These are phyloP conservation scores for Zea mays DNA, from an alignment of 176 grass and related monocot species.

Conservation along the genomic window Zm-B73-REFERENCE-NAM-5.0 NC_050097.1:46750501-46751000, in stretches of 20 bases:
- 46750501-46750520: conserved; percentile 32
- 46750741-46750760: not conserved
- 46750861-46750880: too few relatives aligned
- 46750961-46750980: not conserved
- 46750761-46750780: not conserved
- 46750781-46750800: not conserved
- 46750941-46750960: not conserved
- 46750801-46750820: not conserved
- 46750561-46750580: too few relatives aligned
- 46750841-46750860: not conserved
- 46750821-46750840: not conserved
- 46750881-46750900: too few relatives aligned
- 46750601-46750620: too few relatives aligned
- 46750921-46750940: not conserved
- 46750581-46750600: too few relatives aligned
- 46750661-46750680: too few relatives aligned
- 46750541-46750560: conserved; percentile 53
- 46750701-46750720: too few relatives aligned
- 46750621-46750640: too few relatives aligned
- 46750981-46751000: not conserved
- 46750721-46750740: not conserved
- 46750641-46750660: too few relatives aligned
- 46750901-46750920: not conserved
- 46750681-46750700: too few relatives aligned
- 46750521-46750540: conserved; percentile 26